Evolutionary conservation across 495 filamentous ascomycete species (phyloP), one percentile per base, ranked within the genome.

Genomic region (Xylaria curta): DNA sequence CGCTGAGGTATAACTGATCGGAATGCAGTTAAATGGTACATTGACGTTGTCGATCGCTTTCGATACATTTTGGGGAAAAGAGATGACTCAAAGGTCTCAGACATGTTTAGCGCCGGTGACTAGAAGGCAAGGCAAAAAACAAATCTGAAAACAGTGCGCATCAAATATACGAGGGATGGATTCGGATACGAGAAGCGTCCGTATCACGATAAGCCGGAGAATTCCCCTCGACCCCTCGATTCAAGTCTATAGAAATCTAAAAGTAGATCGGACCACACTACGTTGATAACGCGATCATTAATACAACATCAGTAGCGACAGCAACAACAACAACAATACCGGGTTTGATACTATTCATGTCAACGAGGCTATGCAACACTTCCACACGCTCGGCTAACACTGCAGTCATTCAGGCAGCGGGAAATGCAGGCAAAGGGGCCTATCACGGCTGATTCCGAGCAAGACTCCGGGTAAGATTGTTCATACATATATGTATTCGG

Each of bases 361-460:
- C 36, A 60, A 15, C 17, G 26, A 68, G 51, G 66, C 66, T 60
- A 60, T 54, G 51, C 33, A 60, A n/a, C 13, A 59, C 31, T 59
- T 47, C 53, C 26, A 33, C 33, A 46, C 46, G 47, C 31, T 56
- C 65, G 44, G 36, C 49, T 56, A 66, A 10, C 65, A 67, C 63
- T 53, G 63, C 65, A 67, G 65, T 44, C n/a, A 36, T 28, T 28
- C 5, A 67, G 65, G 21, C 7, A 54, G 24, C 47, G 49, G 26
- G 36, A 26, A 54, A 64, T 64, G 47, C 46, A 62, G 44, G 58
- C n/a, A 64, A 15, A 64, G 49, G 36, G 36, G 9, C 68, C 46
- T 56, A 56, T 64, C 46, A 56, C 13, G 44, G 24, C 36, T 33
- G 31, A 70, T 53, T 40, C 46, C 58, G 28, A 17, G 31, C 24